These are phyloP conservation scores for Pharnaceum exiguum DNA, from an alignment of 148 eudicot species.

Conservation along the genomic window DNA sequence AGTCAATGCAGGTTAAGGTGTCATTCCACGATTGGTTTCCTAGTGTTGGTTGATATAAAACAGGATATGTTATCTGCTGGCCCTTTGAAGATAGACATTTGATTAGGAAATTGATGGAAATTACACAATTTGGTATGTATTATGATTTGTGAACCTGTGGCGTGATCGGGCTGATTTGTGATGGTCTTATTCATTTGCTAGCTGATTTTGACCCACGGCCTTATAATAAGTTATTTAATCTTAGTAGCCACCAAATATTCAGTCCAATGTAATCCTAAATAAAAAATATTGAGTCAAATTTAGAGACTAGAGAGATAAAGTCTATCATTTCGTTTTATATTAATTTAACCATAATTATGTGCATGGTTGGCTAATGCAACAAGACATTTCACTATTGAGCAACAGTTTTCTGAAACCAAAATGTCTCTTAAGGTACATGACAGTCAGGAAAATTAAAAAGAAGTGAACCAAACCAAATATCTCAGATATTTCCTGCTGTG, in stretches of 20 bases:
- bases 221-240: background rate
- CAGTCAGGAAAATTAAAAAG: too few species aligned
- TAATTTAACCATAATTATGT: conserved; percentile 1
- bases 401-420: background rate
- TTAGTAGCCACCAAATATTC: conserved; percentile 12
- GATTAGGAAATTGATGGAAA: background rate
- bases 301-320: background rate
- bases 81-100: conserved; percentile 17
- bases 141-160: conserved; percentile 3
- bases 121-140: background rate
- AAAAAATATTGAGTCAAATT: background rate
- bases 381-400: conserved; percentile 7
- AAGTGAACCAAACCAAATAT: too few species aligned
- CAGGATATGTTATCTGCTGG: background rate
- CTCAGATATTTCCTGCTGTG: too few species aligned
- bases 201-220: conserved; percentile 21
- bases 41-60: conserved; percentile 5
- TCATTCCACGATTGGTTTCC: background rate
- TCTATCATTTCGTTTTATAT: conserved; percentile 4
- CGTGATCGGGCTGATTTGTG: conserved; percentile 2
- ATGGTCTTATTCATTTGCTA: conserved; percentile 6
- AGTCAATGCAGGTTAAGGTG: conserved; percentile 4
- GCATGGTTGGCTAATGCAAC: background rate
- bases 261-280: conserved; percentile 5
- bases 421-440: background rate